These are phyloP conservation scores for Eutypa lata DNA, from an alignment of 2,329 filamentous ascomycete species.

Conservation along the genomic window DNA sequence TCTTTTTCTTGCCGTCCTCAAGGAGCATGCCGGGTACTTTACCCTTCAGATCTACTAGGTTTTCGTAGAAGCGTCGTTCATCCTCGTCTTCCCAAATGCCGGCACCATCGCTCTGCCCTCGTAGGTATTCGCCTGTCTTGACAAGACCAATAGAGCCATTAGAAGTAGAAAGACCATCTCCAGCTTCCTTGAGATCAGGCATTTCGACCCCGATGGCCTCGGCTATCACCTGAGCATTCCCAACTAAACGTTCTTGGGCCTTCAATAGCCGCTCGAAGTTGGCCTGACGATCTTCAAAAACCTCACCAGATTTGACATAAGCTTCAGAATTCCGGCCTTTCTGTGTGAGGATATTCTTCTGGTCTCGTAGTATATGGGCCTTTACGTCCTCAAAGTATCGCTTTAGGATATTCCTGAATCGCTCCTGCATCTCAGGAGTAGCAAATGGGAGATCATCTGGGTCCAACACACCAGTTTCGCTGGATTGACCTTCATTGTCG, in stretches of 20 bases:
- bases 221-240: slow-evolving; percentile 87
- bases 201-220: slow-evolving; percentile 88
- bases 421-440: slow-evolving; percentile 72
- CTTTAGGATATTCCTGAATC: slow-evolving; percentile 80
- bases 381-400: slow-evolving; percentile 95
- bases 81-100: slow-evolving; percentile 99
- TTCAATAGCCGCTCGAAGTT: slow-evolving; percentile 95
- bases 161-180: slow-evolving; percentile 61
- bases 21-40: slow-evolving; percentile 92
- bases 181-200: slow-evolving; percentile 86
- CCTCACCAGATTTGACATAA: slow-evolving; percentile 96
- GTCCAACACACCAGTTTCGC: slow-evolving; percentile 36
- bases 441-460: slow-evolving; percentile 71
- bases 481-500: slow-evolving; percentile 51
- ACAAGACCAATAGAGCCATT: slow-evolving; percentile 86
- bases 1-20: slow-evolving; percentile 95
- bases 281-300: slow-evolving; percentile 94
- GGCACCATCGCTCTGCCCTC: slow-evolving; percentile 82
- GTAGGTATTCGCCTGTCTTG: slow-evolving; percentile 89
- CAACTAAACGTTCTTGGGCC: slow-evolving; percentile 81
- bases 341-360: slow-evolving; percentile 82
- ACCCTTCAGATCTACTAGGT: slow-evolving; percentile 89
- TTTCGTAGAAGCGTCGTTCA: slow-evolving; percentile 96
- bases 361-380: slow-evolving; percentile 81
- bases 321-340: slow-evolving; percentile 94